These are phyloP conservation scores for Aspergillus sp. DNA, from an alignment of 2,329 filamentous ascomycete genomes.

Conservation along the genomic window DNA sequence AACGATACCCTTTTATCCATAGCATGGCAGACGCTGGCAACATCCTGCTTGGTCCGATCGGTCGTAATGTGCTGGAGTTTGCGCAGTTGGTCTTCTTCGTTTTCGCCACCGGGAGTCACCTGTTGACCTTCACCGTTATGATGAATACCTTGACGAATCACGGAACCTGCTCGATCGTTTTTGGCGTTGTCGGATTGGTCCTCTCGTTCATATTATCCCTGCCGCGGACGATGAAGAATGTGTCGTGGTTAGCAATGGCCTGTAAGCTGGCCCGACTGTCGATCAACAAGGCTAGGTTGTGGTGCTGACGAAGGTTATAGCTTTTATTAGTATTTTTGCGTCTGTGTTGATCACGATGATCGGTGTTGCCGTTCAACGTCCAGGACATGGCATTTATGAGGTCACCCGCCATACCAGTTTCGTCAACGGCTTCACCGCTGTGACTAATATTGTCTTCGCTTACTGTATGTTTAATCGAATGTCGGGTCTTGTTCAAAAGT, in stretches of 20 bases:
- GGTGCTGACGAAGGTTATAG: conserved; percentile 15
- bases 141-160: conserved; percentile 55
- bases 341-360: conserved; percentile 60
- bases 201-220: conserved; percentile 51
- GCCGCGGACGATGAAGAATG: conserved; percentile 52
- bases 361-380: conserved; percentile 47
- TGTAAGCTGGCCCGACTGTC: conserved; percentile 28
- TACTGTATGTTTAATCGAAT: conserved; percentile 42
- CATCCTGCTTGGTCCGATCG: conserved; percentile 52
- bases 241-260: conserved; percentile 51
- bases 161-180: conserved; percentile 53
- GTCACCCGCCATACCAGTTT: conserved; percentile 36
- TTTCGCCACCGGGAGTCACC: conserved; percentile 60
- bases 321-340: conserved; percentile 54
- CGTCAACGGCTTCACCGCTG: conserved; percentile 48
- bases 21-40: conserved; percentile 60
- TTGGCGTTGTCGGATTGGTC: conserved; percentile 48
- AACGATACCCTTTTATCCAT: conserved; percentile 48
- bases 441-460: conserved; percentile 61
- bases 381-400: conserved; percentile 25
- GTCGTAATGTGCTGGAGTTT: conserved; percentile 52
- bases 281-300: neutral
- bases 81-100: conserved; percentile 55
- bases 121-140: conserved; percentile 59
- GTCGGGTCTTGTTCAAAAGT: conserved; percentile 16